These are phyloP conservation scores for Tulasnella sp. DNA, from an alignment of 768 basidiomycete species.

Conservation along the genomic window DNA sequence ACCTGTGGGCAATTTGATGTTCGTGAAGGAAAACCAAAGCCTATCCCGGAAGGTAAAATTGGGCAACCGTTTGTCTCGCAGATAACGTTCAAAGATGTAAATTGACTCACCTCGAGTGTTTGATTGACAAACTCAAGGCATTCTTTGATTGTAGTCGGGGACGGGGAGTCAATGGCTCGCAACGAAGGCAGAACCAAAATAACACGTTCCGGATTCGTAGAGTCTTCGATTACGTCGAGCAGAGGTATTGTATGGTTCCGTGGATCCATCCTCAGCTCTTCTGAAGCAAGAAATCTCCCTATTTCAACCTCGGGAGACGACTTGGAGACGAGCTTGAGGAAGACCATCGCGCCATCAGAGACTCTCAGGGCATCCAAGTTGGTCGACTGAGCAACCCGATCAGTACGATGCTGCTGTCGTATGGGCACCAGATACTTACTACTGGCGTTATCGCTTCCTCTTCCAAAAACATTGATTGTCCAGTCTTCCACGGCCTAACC, in stretches of 20 bases:
- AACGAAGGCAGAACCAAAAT: constrained; percentile 14
- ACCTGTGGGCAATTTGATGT: constrained; percentile 22
- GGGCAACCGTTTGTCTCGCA: not conserved
- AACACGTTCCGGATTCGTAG: not conserved
- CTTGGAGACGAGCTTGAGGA: constrained; percentile 14
- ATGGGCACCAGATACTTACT: too few species aligned
- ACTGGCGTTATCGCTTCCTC: too few species aligned
- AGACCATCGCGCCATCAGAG: not conserved
- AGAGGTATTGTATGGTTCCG: constrained; percentile 16
- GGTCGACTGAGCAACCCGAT: not conserved
- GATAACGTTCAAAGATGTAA: not conserved
- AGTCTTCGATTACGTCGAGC: constrained; percentile 16
- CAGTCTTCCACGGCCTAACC: not conserved
- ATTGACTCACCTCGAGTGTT: constrained; percentile 14
- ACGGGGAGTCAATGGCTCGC: not conserved
- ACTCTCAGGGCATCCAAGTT: constrained; percentile 4
- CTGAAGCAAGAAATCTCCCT: not conserved
- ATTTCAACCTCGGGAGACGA: constrained; percentile 16
- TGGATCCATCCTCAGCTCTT: not conserved
- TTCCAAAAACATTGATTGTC: too few species aligned
- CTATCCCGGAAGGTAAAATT: not conserved
- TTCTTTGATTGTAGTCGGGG: not conserved
- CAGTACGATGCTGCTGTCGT: too few species aligned
- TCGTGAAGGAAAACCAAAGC: constrained; percentile 20
- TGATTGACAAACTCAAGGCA: constrained; percentile 9